Evolutionary conservation across 2,329 filamentous ascomycete genomes (phyloP).

Genomic region (Arthrobotrys iridis): DNA sequence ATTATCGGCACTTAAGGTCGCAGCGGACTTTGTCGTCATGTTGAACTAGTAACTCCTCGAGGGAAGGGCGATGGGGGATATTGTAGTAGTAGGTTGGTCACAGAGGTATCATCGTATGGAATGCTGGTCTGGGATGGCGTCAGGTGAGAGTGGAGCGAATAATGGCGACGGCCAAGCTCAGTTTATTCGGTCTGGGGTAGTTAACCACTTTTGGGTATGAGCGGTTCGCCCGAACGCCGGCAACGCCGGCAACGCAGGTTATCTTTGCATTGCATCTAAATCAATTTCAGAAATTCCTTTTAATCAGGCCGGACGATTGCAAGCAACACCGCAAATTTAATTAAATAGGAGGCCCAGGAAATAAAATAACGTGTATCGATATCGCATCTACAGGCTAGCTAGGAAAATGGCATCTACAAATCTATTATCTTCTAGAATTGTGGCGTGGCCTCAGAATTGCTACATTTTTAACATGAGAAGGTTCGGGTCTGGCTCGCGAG

Average conservation of each 20-base stretch:
- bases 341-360: no score
- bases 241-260: constrained; percentile 10
- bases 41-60: constrained; percentile 4
- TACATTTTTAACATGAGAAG: no score
- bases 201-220: neutral
- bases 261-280: constrained; percentile 12
- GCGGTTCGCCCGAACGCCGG: neutral
- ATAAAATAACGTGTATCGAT: no score
- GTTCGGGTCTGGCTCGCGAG: no score
- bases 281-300: neutral
- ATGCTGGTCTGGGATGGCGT: neutral
- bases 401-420: no score
- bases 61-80: neutral
- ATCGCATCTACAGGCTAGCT: no score
- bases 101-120: constrained; percentile 31
- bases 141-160: constrained; percentile 4
- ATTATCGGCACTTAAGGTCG: constrained; percentile 30
- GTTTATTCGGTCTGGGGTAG: constrained; percentile 10
- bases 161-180: constrained; percentile 14
- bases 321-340: neutral
- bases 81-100: constrained; percentile 5
- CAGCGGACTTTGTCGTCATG: constrained; percentile 33
- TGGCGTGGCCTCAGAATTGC: no score
- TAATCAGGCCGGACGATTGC: neutral
- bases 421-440: no score